Conservation (phyloP, 371 early-diverging fungal genomes). For the Apophysomyces sp. region DNA sequence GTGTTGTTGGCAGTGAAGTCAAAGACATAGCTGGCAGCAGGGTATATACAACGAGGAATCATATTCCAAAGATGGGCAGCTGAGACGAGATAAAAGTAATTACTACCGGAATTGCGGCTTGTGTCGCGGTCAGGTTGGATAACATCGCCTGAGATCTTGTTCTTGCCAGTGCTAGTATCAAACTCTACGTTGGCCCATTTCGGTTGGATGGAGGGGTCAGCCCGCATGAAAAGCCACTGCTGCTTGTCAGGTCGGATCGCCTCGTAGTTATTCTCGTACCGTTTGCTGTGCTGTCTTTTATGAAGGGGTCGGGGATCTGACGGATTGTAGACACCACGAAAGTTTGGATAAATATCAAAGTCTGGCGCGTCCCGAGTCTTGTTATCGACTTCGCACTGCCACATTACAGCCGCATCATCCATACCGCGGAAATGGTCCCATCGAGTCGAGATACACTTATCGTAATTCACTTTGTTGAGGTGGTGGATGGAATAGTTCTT, state of each 20-base stretch:
- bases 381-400: constrained; percentile 36
- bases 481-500: constrained; percentile 34
- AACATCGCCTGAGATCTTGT: constrained; percentile 10
- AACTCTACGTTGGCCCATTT: constrained; percentile 24
- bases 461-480: constrained; percentile 24
- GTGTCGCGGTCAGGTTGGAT: constrained; percentile 20
- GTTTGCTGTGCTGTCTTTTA: neutral
- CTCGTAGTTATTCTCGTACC: constrained; percentile 24
- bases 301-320: constrained; percentile 24
- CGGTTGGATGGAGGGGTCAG: constrained; percentile 11
- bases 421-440: constrained; percentile 30
- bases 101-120: constrained; percentile 19
- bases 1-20: constrained; percentile 33
- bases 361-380: constrained; percentile 20
- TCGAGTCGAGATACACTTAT: constrained; percentile 35
- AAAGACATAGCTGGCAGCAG: constrained; percentile 24
- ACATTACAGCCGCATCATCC: constrained; percentile 33
- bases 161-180: constrained; percentile 23
- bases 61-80: constrained; percentile 37
- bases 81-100: constrained; percentile 24
- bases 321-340: constrained; percentile 24
- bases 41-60: constrained; percentile 28
- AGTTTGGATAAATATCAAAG: constrained; percentile 30
- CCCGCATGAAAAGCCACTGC: constrained; percentile 35
- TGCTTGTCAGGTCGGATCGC: constrained; percentile 34